A percentile compares a stretch with the other conserved stretches of the same genome.
Evolutionary conservation across 805 yeast genomes (phyloP).

Genomic region (Spathaspora boniae): DNA sequence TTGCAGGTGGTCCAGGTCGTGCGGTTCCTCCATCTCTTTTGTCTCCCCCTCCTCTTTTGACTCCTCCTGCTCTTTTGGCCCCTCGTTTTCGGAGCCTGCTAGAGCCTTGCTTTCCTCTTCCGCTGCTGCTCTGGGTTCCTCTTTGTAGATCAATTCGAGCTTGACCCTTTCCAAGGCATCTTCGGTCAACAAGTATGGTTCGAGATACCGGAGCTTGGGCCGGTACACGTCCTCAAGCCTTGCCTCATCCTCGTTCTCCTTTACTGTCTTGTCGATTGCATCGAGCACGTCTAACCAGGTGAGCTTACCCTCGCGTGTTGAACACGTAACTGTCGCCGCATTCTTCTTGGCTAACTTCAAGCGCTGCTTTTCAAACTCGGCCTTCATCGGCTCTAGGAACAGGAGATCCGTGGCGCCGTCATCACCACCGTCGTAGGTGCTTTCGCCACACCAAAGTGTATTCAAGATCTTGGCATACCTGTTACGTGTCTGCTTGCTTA

Average conservation of each 20-base stretch:
- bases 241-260: slow-evolving; percentile 28
- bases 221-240: slow-evolving; percentile 33
- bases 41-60: slow-evolving; percentile 4
- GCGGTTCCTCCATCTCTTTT: slow-evolving; percentile 7
- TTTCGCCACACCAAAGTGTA: too few species aligned
- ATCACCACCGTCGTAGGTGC: too few species aligned
- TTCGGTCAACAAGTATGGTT: slow-evolving; percentile 50
- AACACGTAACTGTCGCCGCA: slow-evolving; percentile 8
- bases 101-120: neutral
- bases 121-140: slow-evolving; percentile 9
- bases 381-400: slow-evolving; percentile 30
- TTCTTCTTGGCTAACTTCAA: slow-evolving; percentile 10
- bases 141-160: slow-evolving; percentile 22
- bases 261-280: slow-evolving; percentile 31
- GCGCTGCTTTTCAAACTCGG: slow-evolving; percentile 25
- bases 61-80: slow-evolving; percentile 21
- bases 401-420: slow-evolving; percentile 10
- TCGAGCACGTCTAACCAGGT: slow-evolving; percentile 29
- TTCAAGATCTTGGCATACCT: slow-evolving; percentile 1
- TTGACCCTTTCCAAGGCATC: slow-evolving; percentile 44
- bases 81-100: too few species aligned
- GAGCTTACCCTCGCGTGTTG: slow-evolving; percentile 5
- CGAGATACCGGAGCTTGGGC: slow-evolving; percentile 42
- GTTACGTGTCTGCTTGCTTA: slow-evolving; percentile 4
- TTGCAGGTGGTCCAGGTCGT: slow-evolving; percentile 20